phyloP scores from a whole-genome alignment of 208 protist genomes.

The Trypanosoma rangeli region DNA sequence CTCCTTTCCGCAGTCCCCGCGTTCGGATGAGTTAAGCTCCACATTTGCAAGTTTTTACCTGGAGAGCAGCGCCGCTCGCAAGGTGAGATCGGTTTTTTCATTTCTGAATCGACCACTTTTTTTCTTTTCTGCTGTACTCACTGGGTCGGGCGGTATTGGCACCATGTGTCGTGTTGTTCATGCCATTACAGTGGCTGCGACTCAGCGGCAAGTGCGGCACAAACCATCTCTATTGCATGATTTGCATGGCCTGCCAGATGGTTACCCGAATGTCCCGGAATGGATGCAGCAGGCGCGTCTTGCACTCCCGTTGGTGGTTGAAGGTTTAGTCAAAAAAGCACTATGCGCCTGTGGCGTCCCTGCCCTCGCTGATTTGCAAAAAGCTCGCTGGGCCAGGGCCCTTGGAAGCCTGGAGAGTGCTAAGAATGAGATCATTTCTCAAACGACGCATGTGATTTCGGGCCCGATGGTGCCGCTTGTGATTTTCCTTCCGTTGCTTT shows the following conservation, averaged over 20 bases:
- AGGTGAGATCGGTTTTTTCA: constrained; percentile 28
- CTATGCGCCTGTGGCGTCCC: constrained; percentile 55
- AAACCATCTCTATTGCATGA: background rate
- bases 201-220: constrained; percentile 1
- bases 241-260: constrained; percentile 27
- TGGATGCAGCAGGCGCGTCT: constrained; percentile 68
- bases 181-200: constrained; percentile 22
- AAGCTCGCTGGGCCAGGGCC: constrained; percentile 14
- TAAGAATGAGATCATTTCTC: constrained; percentile 14
- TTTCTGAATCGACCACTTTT: constrained; percentile 64
- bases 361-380: constrained; percentile 60
- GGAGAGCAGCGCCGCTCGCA: constrained; percentile 50
- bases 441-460: constrained; percentile 16
- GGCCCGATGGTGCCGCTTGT: constrained; percentile 61
- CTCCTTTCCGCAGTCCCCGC: constrained; percentile 50
- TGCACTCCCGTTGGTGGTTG: constrained; percentile 57
- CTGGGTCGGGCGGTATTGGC: constrained; percentile 44
- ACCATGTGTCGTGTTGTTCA: constrained; percentile 44
- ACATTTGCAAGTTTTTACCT: constrained; percentile 83
- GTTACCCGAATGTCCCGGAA: constrained; percentile 50
- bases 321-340: constrained; percentile 45
- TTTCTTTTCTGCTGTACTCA: constrained; percentile 56
- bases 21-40: constrained; percentile 72
- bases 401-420: constrained; percentile 22
- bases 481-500: constrained; percentile 76